Evolutionary conservation across 2,329 filamentous ascomycete species (phyloP).

Genomic region (Ophiostoma quercus): DNA sequence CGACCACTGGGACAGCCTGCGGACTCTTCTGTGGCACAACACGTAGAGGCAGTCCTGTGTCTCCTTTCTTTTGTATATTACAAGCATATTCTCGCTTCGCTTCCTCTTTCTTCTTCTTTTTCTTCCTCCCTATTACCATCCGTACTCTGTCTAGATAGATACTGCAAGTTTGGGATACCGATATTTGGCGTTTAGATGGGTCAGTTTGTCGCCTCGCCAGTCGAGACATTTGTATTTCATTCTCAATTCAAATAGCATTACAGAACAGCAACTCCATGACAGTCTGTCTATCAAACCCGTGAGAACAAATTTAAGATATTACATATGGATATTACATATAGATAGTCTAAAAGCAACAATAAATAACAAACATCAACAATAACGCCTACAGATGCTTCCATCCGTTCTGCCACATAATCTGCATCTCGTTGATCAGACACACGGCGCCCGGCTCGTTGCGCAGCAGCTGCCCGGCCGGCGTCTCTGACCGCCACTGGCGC

Average conservation of each 20-base stretch:
- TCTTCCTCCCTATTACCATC: not conserved
- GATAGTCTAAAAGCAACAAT: not conserved
- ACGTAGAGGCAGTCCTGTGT: constrained; percentile 39
- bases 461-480: constrained; percentile 31
- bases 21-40: constrained; percentile 84
- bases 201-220: not conserved
- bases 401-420: constrained; percentile 53
- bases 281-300: not conserved
- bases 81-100: constrained; percentile 8
- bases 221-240: not conserved
- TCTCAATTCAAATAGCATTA: not conserved
- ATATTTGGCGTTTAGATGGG: constrained; percentile 3
- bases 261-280: not conserved
- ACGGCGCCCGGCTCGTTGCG: constrained; percentile 42
- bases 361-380: not conserved
- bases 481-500: constrained; percentile 38
- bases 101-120: not conserved
- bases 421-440: constrained; percentile 56
- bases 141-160: constrained; percentile 7
- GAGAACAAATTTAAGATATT: not conserved
- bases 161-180: not conserved
- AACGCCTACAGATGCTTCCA: constrained; percentile 49
- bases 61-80: constrained; percentile 20
- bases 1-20: constrained; percentile 80
- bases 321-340: not conserved